A percentile compares a stretch with the other conserved stretches of the same genome.
Conservation (phyloP, 2,329 filamentous ascomycete genomes). For the Huntiella bhutanensis region DNA sequence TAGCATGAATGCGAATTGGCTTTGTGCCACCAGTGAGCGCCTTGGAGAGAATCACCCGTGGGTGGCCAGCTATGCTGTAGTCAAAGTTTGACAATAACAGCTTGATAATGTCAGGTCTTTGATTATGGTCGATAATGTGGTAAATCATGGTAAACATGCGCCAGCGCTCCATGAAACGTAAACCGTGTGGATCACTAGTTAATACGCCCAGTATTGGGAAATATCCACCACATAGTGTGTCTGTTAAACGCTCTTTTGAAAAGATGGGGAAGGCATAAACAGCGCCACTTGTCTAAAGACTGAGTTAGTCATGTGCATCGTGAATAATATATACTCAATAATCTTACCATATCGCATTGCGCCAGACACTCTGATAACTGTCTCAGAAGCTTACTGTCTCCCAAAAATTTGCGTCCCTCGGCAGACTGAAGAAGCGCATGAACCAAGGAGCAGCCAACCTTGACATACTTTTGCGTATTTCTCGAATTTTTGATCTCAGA, state of each 20-base stretch:
- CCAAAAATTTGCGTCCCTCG: constrained; percentile 69
- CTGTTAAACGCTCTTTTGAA: constrained; percentile 61
- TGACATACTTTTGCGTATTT: constrained; percentile 83
- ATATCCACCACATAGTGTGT: constrained; percentile 81
- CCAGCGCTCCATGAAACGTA: constrained; percentile 86
- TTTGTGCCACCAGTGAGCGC: constrained; percentile 83
- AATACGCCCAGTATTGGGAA: constrained; percentile 81
- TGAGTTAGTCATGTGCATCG: neutral
- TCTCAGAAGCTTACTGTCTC: constrained; percentile 79
- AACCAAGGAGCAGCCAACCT: constrained; percentile 74
- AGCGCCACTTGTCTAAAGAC: constrained; percentile 41
- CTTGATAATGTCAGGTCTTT: constrained; percentile 80
- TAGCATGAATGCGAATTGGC: constrained; percentile 77
- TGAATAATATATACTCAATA: neutral
- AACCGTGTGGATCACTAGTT: constrained; percentile 62
- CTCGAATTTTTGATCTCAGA: constrained; percentile 78
- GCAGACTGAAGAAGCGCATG: constrained; percentile 68
- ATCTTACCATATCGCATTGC: constrained; percentile 68
- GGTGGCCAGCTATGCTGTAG: constrained; percentile 73
- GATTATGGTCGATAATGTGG: constrained; percentile 81
- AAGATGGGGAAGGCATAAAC: constrained; percentile 81
- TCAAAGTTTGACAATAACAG: constrained; percentile 80
- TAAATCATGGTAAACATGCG: constrained; percentile 99
- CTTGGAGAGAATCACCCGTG: constrained; percentile 81
- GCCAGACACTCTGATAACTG: constrained; percentile 93